phyloP scores from a whole-genome alignment of 805 yeast genomes.

The Phaffomyces antillensis region DNA sequence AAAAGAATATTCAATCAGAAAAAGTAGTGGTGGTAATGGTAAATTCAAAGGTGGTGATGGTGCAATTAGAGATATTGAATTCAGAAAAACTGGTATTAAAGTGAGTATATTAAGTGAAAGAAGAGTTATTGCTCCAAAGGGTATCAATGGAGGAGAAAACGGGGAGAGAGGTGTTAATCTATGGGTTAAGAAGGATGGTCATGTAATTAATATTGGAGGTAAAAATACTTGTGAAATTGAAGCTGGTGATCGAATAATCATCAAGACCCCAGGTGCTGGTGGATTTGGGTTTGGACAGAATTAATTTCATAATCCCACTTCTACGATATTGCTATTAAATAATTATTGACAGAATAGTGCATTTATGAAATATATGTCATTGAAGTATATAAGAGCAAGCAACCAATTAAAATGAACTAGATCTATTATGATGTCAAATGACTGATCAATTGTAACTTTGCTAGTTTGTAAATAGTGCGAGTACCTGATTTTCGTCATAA shows the following conservation, averaged over 20 bases:
- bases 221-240: slow-evolving; percentile 52
- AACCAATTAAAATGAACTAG: too few relatives aligned
- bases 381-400: too few relatives aligned
- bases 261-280: slow-evolving; percentile 83
- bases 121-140: slow-evolving; percentile 79
- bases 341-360: too few relatives aligned
- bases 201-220: slow-evolving; percentile 54
- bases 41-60: slow-evolving; percentile 76
- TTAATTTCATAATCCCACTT: too few relatives aligned
- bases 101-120: slow-evolving; percentile 84
- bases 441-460: too few relatives aligned
- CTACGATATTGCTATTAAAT: too few relatives aligned
- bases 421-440: too few relatives aligned
- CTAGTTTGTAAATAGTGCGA: too few relatives aligned
- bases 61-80: slow-evolving; percentile 77
- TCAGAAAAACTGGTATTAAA: slow-evolving; percentile 52
- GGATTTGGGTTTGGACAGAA: slow-evolving; percentile 47
- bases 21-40: slow-evolving; percentile 64
- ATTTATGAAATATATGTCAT: too few relatives aligned
- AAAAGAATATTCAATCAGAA: slow-evolving; percentile 62
- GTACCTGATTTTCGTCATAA: too few relatives aligned
- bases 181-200: slow-evolving; percentile 35
- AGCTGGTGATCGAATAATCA: slow-evolving; percentile 59
- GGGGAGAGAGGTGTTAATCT: slow-evolving; percentile 68
- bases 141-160: slow-evolving; percentile 72